Base-by-base conservation (phyloP, 257 asterid species). In the Scutellaria minor region DNA sequence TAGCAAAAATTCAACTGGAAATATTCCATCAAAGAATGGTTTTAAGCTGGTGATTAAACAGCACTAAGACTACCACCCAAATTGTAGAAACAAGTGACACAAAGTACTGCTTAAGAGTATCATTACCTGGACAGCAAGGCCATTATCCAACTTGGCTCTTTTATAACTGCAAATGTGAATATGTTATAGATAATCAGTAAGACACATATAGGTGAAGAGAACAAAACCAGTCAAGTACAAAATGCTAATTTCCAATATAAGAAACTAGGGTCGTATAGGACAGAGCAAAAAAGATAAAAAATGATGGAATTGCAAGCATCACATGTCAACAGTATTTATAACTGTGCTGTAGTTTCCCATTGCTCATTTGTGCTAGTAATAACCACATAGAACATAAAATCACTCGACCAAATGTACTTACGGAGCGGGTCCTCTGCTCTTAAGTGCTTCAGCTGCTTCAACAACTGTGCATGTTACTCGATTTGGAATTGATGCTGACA, bases 131-230 rank as follows among this genome's bases (percentile, higher is more conserved):
- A 88, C 78, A 53, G 87, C 81, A 66, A 89, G 78, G 76, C 99
- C 97, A 85, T 94, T 91, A 60, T 94, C 97, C 96, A 94, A 79
- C 80, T 81, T 75, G 78, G 84, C 97, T 90, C 77, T 89, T 86
- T 94, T 94, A 74, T 85, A 86, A 86, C 97, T 94, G 90, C 60
- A 74, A 71, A 69, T 57, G 18, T 41, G 75, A 81, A 55, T 50
- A 42, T 20, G 75, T 65, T 27, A 64, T 27, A 64, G 50, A 56
- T 10, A 56, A 66, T 57, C 35, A 12, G 40, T 27, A 48, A 72
- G 56, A 61, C 9, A 37, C 51, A 40, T 47, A n/a, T 12, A 45
- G 65, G 50, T 50, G 70, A 27, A 40, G 41, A 39, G 66, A 83
- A 61, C 65, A 61, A 48, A 65, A 73, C 10, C 71, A 42, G 76